Percentiles rank a stretch among this genome's conserved stretches.
Evolutionary conservation across 371 early-diverging fungal genomes (phyloP).

Genomic region (Mortierella sp.): DNA sequence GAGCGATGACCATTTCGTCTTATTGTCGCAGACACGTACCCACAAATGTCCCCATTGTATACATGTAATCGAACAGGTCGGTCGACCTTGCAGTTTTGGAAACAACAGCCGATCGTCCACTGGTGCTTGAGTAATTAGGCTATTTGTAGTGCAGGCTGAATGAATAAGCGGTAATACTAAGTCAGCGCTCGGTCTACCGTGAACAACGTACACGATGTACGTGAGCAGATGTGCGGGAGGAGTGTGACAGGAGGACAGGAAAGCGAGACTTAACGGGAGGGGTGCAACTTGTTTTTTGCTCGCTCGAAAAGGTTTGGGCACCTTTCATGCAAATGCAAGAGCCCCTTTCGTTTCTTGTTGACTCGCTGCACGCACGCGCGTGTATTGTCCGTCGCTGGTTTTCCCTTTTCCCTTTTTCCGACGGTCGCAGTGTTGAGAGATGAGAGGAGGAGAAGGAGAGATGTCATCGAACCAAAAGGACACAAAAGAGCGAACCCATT

Average conservation of each 20-base stretch:
- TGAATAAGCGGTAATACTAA: no score
- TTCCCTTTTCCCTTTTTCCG: slow-evolving; percentile 24
- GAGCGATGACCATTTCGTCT: no score
- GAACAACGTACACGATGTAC: no score
- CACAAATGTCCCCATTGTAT: slow-evolving; percentile 5
- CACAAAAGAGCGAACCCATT: not conserved
- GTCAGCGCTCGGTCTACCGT: no score
- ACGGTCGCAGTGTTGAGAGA: slow-evolving; percentile 5
- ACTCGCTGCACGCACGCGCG: no score
- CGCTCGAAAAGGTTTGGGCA: slow-evolving; percentile 23
- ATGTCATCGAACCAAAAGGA: slow-evolving; percentile 20
- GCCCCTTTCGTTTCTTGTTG: slow-evolving; percentile 9
- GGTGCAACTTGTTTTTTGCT: slow-evolving; percentile 1
- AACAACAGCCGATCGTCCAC: slow-evolving; percentile 9
- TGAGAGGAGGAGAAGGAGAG: slow-evolving; percentile 2
- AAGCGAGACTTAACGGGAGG: not conserved
- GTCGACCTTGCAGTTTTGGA: no score
- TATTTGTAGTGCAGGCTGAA: slow-evolving; percentile 1
- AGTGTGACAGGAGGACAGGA: not conserved
- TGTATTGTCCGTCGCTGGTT: slow-evolving; percentile 1
- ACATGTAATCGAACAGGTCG: no score
- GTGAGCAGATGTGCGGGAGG: not conserved
- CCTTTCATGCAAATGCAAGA: slow-evolving; percentile 21
- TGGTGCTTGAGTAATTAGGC: not conserved
- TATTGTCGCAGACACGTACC: not conserved